Evolutionary conservation across 495 filamentous ascomycete species (phyloP).

Genomic region (Annulohypoxylon nitens): DNA sequence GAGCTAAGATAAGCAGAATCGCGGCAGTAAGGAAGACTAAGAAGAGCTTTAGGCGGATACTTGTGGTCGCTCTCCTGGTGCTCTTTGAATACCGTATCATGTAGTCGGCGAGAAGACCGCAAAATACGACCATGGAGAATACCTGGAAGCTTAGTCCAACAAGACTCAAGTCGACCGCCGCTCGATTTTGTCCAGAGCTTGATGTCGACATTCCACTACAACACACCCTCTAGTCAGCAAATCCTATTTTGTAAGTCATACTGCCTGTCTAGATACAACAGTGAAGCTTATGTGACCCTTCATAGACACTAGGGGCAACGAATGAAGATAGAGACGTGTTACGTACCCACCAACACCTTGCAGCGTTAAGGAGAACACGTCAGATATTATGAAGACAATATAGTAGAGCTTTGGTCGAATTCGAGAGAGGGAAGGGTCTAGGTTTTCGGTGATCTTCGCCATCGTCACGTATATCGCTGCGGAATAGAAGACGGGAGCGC

Average conservation of each 20-base stretch:
- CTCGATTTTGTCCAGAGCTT: conserved; percentile 37
- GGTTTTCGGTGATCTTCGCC: conserved; percentile 57
- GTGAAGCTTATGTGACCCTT: neutral
- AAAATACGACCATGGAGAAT: conserved; percentile 58
- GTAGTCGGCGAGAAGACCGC: conserved; percentile 60
- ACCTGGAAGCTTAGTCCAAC: conserved; percentile 63
- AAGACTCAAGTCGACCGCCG: conserved; percentile 64
- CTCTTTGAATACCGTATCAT: conserved; percentile 49
- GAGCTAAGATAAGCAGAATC: conserved; percentile 59
- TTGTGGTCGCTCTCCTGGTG: conserved; percentile 29
- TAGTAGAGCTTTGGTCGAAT: conserved; percentile 66
- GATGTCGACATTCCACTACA: conserved; percentile 17
- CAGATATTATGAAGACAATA: conserved; percentile 67
- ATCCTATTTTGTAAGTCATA: neutral
- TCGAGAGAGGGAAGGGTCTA: conserved; percentile 63
- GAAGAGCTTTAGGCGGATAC: conserved; percentile 56
- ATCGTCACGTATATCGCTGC: conserved; percentile 73
- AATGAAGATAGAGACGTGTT: neutral
- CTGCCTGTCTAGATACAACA: neutral
- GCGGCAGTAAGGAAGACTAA: conserved; percentile 59
- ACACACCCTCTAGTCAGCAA: neutral
- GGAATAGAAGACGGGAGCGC: conserved; percentile 69
- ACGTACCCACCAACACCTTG: conserved; percentile 61
- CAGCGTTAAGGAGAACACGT: conserved; percentile 63
- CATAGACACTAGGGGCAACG: neutral